Conservation (phyloP, 306 rosid species). For the Sechiopsis laciniata region DNA sequence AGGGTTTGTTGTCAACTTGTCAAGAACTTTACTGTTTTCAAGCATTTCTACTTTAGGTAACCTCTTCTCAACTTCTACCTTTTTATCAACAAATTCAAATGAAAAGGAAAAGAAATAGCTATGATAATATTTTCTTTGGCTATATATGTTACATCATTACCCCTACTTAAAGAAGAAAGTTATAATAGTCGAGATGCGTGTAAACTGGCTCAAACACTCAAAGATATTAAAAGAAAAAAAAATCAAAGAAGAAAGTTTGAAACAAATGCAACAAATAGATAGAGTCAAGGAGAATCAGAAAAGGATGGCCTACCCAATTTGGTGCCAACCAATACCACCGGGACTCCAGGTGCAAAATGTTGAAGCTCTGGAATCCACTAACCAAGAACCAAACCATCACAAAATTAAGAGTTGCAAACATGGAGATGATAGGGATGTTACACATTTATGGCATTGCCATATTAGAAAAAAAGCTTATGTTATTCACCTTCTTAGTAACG, state of each 20-base stretch:
- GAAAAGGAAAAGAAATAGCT: neutral
- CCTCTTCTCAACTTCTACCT: neutral
- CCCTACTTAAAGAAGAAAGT: neutral
- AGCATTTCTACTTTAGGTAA: slow-evolving; percentile 2
- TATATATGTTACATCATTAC: neutral
- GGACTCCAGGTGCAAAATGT: slow-evolving; percentile 77
- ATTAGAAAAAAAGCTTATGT: no score
- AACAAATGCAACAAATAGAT: slow-evolving; percentile 4
- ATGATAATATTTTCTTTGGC: neutral
- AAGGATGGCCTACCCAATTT: slow-evolving; percentile 54
- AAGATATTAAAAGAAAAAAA: no score
- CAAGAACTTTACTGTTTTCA: slow-evolving; percentile 6
- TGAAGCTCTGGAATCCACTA: slow-evolving; percentile 96
- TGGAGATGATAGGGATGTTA: neutral
- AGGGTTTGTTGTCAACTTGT: neutral
- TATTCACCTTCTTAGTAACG: slow-evolving; percentile 62
- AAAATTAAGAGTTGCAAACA: neutral
- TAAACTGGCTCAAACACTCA: no score
- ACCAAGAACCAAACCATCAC: slow-evolving; percentile 19
- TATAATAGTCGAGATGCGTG: no score
- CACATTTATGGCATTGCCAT: neutral
- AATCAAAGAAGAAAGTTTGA: neutral
- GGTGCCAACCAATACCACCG: slow-evolving; percentile 75
- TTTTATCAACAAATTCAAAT: neutral
- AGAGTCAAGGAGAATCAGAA: neutral